Evolutionary conservation across 75 land plant genomes (phyloP), one percentile per base, ranked within the genome.

Genomic region (Picea sitchensis): DNA sequence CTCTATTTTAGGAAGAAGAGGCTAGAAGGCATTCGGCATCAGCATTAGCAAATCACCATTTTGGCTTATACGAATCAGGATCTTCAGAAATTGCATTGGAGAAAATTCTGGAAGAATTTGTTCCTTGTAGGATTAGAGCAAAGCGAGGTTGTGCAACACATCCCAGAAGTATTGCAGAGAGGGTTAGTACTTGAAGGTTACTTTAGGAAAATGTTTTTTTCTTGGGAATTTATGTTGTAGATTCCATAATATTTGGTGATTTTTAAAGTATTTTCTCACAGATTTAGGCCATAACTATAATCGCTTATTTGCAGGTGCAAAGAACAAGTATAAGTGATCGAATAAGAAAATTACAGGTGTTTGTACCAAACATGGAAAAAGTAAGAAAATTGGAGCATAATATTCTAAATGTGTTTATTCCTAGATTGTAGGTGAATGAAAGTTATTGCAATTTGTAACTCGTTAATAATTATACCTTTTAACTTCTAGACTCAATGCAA

Each of bases 131-230:
- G 62, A 82, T 87, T 12, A 87, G 94, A 3, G 96, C 96, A 12
- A 92, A 90, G 85, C 86, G 96, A 44, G 96, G 96, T 13, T 92
- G 88, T 80, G 96, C 96, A 14, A 94, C 96, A 61, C 96, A 94
- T 78, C 96, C 96, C 0, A 84, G 96, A 59, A 94, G 96, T 77
- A 92, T 94, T 34, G 96, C 96, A 56, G 94, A 94, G 80, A 89
- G 96, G 81, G 94, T 92, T 21, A 34, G 86, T 82, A 36, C 38
- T 68, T 68, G 3, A 68, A 14, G 20, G 38, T 68, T 68, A 18
- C 18, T 38, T 68, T 68, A 4, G 44, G 21, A 68, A 68, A 68
- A 34, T 15, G 38, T 6, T 34, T 38, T 38, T 36, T 4, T 4
- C 36, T 7, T 32, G 12, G 14, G 38, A 65, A 65, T 32, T 3